Base-by-base conservation (phyloP, 2,329 filamentous ascomycete species). In the Epicoccum nigrum region DNA sequence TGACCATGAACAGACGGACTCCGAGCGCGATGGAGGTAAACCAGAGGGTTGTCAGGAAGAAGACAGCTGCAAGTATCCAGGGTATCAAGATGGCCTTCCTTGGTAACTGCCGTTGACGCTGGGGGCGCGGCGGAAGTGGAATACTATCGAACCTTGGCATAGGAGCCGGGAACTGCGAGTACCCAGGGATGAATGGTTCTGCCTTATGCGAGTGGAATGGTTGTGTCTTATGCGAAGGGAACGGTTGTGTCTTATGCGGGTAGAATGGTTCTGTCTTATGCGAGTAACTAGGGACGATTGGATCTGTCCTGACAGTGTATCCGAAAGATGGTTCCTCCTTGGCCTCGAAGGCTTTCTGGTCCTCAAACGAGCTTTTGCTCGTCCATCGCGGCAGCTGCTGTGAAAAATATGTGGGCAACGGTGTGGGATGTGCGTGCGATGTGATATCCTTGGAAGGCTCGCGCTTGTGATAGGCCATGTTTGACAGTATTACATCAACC, bases 321-420 rank as follows among this genome's bases (percentile, higher is more conserved):
- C 23, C 23, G 9, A 25, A 25, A 9, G 23, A 25, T 25, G 23
- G 23, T 25, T 25, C 23, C 23, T 25, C 23, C 25, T 51, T 44
- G 13, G 23, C 23, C 3, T 47, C 16, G 15, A 54, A 56, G 9
- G 40, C 38, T 13, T 35, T 43, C 12, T 42, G 50, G 11, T 44
- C 35, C 31, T 54, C 21, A 31, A 60, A 56, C 17, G 58, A 57
- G 38, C 35, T 46, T 25, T 51, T 51, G 38, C 49, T 51, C 13
- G 49, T 46, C 43, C 49, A 51, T 33, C 49, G 43, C 20, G 42
- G 49, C 16, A 51, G 20, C 38, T 46, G 49, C 40, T 51, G 43
- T 11, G 60, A 62, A 9, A 42, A 54, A 49, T 68, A 68, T n/a
- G 59, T 54, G 34, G 64, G 64, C 25, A 63, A 56, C 27, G 64